Base-by-base conservation (phyloP, 805 yeast genomes). In the Wickerhamiella australiensis region DNA sequence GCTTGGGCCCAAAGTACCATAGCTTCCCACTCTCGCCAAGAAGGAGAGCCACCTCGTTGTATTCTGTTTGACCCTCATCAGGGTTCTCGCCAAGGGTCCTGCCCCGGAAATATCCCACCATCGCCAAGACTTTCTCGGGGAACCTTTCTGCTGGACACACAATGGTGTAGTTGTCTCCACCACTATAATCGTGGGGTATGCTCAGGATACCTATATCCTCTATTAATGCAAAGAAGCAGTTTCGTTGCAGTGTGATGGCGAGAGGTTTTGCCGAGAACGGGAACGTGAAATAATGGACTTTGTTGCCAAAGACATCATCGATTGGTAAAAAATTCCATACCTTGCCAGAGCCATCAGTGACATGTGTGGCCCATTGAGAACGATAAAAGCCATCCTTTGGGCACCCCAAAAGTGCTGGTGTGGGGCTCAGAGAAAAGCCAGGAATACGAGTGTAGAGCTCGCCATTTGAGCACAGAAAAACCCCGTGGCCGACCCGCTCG, bases 121-220 rank as follows among this genome's bases (percentile, higher is more conserved):
- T 46, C 4, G 33, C 7, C 23, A 13, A 6, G 12, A 23, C 11
- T 11, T 25, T 36, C 22, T 46, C 49, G 7, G 49, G 49, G 15
- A 46, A 20, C 6, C 27, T 29, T 2, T 27, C 5, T 4, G 17
- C 20, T 17, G 38, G 11, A 20, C 38, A 33, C 2, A 46, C 11
- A 7, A 46, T n/a, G n/a, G 20, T 17, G 25, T 46, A 46, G 21
- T 46, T 22, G n/a, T 46, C 49, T 1, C 49, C 49, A 22, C 49
- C 49, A 18, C 18, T 12, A 21, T 46, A 46, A 22, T 23, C 21
- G 21, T 17, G 31, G n/a, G 49, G 37, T 20, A 46, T 17, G 6
- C 22, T 20, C 3, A 46, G 8, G 4, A 46, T 20, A 8, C 49
- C 49, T 37, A 37, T 27, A 8, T 26, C 49, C 11, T 46, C 37